phyloP scores from a whole-genome alignment of 495 filamentous ascomycete genomes.

The Jackrogersella minutella region DNA sequence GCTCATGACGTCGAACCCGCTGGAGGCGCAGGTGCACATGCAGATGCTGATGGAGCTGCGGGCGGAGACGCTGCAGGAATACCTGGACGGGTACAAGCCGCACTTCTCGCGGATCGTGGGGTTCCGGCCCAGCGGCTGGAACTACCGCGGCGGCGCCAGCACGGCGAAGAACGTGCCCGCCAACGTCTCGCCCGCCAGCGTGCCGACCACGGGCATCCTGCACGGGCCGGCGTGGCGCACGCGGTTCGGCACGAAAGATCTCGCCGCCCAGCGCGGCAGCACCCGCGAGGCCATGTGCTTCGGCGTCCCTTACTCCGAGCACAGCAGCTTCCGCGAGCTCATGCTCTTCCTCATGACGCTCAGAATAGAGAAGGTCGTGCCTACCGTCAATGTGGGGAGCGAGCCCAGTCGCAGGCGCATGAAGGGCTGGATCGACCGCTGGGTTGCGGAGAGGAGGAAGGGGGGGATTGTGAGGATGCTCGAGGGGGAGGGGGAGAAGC shows the following conservation, averaged over 20 bases:
- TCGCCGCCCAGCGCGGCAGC: slow-evolving; percentile 81
- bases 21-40: slow-evolving; percentile 96
- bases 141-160: background rate
- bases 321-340: slow-evolving; percentile 91
- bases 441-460: slow-evolving; percentile 84
- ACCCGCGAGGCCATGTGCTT: slow-evolving; percentile 80
- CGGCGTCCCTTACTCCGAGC: slow-evolving; percentile 93
- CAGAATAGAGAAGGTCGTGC: slow-evolving; percentile 86
- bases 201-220: slow-evolving; percentile 66
- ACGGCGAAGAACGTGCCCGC: slow-evolving; percentile 34
- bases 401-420: slow-evolving; percentile 72
- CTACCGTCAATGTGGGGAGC: slow-evolving; percentile 90
- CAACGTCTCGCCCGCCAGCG: slow-evolving; percentile 46
- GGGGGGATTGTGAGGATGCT: slow-evolving; percentile 72
- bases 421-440: slow-evolving; percentile 90
- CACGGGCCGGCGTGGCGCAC: slow-evolving; percentile 77
- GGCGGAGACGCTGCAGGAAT: slow-evolving; percentile 85
- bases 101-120: slow-evolving; percentile 88
- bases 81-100: slow-evolving; percentile 77
- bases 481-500: slow-evolving; percentile 40
- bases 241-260: slow-evolving; percentile 68
- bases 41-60: slow-evolving; percentile 91
- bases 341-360: slow-evolving; percentile 91
- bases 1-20: slow-evolving; percentile 79
- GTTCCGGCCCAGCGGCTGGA: slow-evolving; percentile 71